Percentiles rank a stretch among this genome's conserved stretches.
Conservation (phyloP, 805 yeast genomes). For the Zygotorulaspora chibaensis region DNA sequence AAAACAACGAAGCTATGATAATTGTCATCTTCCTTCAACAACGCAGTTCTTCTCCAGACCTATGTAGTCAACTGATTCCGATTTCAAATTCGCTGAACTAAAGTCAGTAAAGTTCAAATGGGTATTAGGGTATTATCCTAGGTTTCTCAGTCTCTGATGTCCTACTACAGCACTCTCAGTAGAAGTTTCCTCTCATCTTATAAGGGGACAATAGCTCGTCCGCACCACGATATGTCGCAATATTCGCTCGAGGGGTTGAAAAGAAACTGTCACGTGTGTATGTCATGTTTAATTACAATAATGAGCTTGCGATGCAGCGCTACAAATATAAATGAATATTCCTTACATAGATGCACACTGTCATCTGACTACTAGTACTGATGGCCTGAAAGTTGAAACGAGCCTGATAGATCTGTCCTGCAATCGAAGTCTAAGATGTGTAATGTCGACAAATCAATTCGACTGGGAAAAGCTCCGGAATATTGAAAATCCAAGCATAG, state of each 20-base stretch:
- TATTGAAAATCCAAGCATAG: conserved; percentile 13
- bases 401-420: not conserved
- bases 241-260: not conserved
- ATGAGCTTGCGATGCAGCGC: too few relatives aligned
- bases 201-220: not conserved
- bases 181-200: not conserved
- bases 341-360: conserved; percentile 37
- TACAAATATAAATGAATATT: not conserved
- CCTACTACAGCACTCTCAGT: too few relatives aligned
- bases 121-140: too few relatives aligned
- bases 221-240: conserved; percentile 1
- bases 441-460: conserved; percentile 47
- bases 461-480: conserved; percentile 23
- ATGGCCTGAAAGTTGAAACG: not conserved
- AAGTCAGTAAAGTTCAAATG: too few relatives aligned
- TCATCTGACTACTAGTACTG: conserved; percentile 25
- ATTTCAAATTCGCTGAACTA: not conserved
- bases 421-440: conserved; percentile 17
- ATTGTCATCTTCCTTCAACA: conserved; percentile 48
- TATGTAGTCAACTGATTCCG: not conserved
- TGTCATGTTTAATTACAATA: not conserved
- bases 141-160: too few relatives aligned
- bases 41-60: not conserved
- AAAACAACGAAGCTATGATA: conserved; percentile 66
- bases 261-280: not conserved